phyloP scores from a whole-genome alignment of 176 grass and related monocot genomes.

The Avena insularis region DNA sequence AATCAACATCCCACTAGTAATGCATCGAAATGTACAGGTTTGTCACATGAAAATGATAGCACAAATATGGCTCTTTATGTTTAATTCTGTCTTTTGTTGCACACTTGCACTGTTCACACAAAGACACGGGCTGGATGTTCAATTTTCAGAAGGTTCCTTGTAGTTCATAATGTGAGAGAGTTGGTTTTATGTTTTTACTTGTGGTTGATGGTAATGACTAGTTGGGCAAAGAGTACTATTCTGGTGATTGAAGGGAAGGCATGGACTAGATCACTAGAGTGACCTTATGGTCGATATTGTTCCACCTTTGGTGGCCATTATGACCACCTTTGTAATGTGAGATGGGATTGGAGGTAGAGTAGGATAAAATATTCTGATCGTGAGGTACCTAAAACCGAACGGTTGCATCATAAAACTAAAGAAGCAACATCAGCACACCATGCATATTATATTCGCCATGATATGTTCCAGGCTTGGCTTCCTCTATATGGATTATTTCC shows the following conservation, averaged over 20 bases:
- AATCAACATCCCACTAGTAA: background rate
- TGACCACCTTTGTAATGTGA: conserved; percentile 13
- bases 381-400: conserved; percentile 25
- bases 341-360: background rate
- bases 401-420: conserved; percentile 1
- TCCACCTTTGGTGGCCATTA: conserved; percentile 23
- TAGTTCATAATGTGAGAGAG: conserved; percentile 25
- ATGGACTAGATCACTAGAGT: background rate
- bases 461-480: background rate
- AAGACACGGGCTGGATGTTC: background rate
- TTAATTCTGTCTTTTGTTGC: background rate
- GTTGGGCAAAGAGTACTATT: background rate
- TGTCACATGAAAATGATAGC: conserved; percentile 21
- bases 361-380: background rate
- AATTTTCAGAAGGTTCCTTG: conserved; percentile 1
- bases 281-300: background rate
- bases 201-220: background rate
- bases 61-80: background rate
- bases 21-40: background rate
- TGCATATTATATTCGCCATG: background rate
- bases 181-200: background rate
- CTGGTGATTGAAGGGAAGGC: background rate
- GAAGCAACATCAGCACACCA: background rate
- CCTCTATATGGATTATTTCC: background rate
- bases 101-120: conserved; percentile 1